Percentiles rank a stretch among this genome's conserved stretches.
These are phyloP conservation scores for Circinella minor DNA, from an alignment of 371 early-diverging fungal species.

Conservation along the genomic window DNA sequence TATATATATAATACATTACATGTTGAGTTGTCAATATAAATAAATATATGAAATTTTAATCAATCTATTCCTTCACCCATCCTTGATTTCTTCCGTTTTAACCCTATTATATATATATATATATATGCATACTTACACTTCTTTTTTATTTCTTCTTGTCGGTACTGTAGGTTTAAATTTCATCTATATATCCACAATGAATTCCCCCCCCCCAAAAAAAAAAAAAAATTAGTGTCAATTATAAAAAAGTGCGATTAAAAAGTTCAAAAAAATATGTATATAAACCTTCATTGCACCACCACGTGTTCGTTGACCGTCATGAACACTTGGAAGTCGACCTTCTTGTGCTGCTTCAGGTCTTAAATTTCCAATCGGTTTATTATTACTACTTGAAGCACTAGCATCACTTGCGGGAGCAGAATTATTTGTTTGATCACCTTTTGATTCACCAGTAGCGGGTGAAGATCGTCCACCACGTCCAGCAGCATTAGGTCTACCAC, in stretches of 20 bases:
- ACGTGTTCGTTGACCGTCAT: slow-evolving; percentile 50
- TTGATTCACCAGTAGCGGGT: background rate
- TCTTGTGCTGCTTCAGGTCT: slow-evolving; percentile 36
- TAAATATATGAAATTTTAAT: no score
- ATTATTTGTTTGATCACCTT: background rate
- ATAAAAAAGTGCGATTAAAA: background rate
- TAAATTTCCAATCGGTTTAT: slow-evolving; percentile 39
- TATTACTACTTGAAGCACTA: background rate
- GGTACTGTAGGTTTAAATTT: slow-evolving; percentile 73
- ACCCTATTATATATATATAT: background rate
- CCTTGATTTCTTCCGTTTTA: slow-evolving; percentile 5
- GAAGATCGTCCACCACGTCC: slow-evolving; percentile 13
- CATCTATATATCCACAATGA: slow-evolving; percentile 36
- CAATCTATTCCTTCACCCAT: slow-evolving; percentile 25
- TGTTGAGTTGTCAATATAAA: background rate
- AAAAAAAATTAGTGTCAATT: background rate
- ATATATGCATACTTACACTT: slow-evolving; percentile 45
- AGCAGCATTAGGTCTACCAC: slow-evolving; percentile 9
- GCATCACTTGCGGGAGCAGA: background rate
- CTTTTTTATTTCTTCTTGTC: slow-evolving; percentile 65
- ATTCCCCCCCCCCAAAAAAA: background rate
- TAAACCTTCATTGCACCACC: slow-evolving; percentile 55
- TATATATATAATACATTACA: slow-evolving; percentile 1
- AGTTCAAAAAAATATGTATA: no score
- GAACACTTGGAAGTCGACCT: slow-evolving; percentile 50